Percentiles rank a stretch among this genome's conserved stretches.
phyloP scores from a whole-genome alignment of 169 alveolate species.

The Plasmodium berghei region DNA sequence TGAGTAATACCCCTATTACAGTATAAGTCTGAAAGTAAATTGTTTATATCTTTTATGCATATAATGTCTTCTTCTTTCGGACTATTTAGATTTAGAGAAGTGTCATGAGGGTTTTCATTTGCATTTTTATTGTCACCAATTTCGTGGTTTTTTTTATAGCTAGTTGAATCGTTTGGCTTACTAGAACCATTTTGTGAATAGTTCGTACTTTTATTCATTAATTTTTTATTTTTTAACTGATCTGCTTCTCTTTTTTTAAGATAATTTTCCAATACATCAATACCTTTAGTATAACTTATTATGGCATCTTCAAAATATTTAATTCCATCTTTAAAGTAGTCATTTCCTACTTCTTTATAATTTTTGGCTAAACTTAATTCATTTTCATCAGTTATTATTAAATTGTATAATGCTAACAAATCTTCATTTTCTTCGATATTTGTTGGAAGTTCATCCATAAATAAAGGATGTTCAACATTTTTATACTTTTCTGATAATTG shows the following conservation, averaged over 20 bases:
- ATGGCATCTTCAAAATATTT: constrained; percentile 74
- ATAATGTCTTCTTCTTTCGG: not conserved
- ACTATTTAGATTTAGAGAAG: not conserved
- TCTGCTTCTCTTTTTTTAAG: not conserved
- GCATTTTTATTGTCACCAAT: not conserved
- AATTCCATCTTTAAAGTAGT: constrained; percentile 46
- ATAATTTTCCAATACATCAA: constrained; percentile 25
- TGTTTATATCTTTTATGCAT: constrained; percentile 10
- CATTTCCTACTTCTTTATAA: constrained; percentile 70
- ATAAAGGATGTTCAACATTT: constrained; percentile 66
- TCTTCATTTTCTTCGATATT: constrained; percentile 72
- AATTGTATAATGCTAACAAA: constrained; percentile 47
- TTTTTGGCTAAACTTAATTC: constrained; percentile 52
- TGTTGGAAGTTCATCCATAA: constrained; percentile 67
- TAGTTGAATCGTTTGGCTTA: not conserved
- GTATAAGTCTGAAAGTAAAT: constrained; percentile 43
- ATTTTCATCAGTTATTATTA: constrained; percentile 53
- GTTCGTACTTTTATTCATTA: not conserved
- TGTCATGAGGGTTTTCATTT: not conserved
- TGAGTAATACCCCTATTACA: constrained; percentile 51
- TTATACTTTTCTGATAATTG: constrained; percentile 55
- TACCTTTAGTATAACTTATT: constrained; percentile 61
- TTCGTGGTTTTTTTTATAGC: not conserved
- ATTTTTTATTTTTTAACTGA: not conserved
- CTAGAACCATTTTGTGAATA: not conserved